A percentile compares a stretch with the other conserved stretches of the same genome.
Evolutionary conservation across 345 rosid genomes (phyloP).

Genomic region (Bruguiera sexangula): DNA sequence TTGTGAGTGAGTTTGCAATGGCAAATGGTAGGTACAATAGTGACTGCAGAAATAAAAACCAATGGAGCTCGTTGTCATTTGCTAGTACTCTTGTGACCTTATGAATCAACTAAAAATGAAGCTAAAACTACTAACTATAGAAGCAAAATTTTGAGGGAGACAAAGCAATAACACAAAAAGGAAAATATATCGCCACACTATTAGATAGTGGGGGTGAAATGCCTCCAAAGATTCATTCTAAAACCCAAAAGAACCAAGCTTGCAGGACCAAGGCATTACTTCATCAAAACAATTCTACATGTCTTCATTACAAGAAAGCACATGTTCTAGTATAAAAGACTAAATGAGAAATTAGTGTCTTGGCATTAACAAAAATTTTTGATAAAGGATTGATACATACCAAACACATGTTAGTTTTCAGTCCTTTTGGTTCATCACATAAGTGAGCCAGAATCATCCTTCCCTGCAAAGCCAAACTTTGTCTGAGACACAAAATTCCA

Average conservation of each 20-base stretch:
- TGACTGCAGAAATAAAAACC: constrained; percentile 50
- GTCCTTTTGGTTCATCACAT: constrained; percentile 98
- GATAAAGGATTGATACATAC: constrained; percentile 40
- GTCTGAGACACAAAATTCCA: constrained; percentile 14
- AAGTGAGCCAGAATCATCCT: constrained; percentile 98
- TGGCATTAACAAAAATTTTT: not conserved
- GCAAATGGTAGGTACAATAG: constrained; percentile 89
- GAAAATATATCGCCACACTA: not conserved
- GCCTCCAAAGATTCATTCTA: not conserved
- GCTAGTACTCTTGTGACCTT: not conserved
- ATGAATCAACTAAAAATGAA: not conserved
- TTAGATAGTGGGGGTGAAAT: not conserved
- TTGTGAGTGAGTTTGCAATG: constrained; percentile 87
- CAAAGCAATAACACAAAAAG: not conserved
- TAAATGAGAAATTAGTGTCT: not conserved
- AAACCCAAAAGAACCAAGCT: not conserved
- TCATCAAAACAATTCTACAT: not conserved
- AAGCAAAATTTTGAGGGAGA: not conserved
- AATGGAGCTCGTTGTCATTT: not conserved
- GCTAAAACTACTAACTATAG: not conserved
- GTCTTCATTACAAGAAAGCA: not conserved
- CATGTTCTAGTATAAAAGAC: not conserved
- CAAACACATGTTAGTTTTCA: constrained; percentile 99
- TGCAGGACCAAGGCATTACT: not conserved
- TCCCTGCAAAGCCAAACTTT: constrained; percentile 58